Percentiles rank a stretch among this genome's conserved stretches.
phyloP scores from a whole-genome alignment of 495 filamentous ascomycete genomes.

The Penicillium fimorum region DNA sequence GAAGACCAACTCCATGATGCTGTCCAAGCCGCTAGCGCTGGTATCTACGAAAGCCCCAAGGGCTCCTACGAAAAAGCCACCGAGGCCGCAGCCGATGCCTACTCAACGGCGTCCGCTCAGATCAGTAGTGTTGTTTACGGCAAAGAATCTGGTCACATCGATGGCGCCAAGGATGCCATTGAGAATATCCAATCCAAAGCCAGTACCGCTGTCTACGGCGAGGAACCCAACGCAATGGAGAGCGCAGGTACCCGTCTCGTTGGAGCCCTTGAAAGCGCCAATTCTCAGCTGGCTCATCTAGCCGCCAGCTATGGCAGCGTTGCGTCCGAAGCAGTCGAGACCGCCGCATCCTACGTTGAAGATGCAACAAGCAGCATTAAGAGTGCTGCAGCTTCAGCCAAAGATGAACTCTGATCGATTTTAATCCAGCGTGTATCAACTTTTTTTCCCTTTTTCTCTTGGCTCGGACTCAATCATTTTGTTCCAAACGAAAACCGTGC shows the following conservation, averaged over 20 bases:
- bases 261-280: constrained; percentile 49
- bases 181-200: constrained; percentile 52
- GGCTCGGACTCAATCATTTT: constrained; percentile 11
- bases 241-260: constrained; percentile 50
- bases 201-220: constrained; percentile 54
- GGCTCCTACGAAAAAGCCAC: constrained; percentile 54
- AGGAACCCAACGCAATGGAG: constrained; percentile 55
- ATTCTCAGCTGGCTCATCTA: constrained; percentile 45
- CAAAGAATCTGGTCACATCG: constrained; percentile 47
- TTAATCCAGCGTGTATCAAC: constrained; percentile 6
- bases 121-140: constrained; percentile 58
- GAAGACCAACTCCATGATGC: constrained; percentile 56
- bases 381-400: constrained; percentile 28
- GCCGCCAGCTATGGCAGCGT: constrained; percentile 37
- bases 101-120: constrained; percentile 46
- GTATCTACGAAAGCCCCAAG: constrained; percentile 59
- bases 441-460: constrained; percentile 10
- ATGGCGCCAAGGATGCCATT: constrained; percentile 48
- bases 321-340: constrained; percentile 39
- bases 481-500: constrained; percentile 11
- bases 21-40: constrained; percentile 58
- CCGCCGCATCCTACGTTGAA: constrained; percentile 47
- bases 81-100: constrained; percentile 49
- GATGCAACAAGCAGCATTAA: constrained; percentile 39
- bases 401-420: constrained; percentile 57